A percentile compares a stretch with the other conserved stretches of the same genome.
phyloP scores from a whole-genome alignment of 257 asterid species.

The Salvia splendens region DNA sequence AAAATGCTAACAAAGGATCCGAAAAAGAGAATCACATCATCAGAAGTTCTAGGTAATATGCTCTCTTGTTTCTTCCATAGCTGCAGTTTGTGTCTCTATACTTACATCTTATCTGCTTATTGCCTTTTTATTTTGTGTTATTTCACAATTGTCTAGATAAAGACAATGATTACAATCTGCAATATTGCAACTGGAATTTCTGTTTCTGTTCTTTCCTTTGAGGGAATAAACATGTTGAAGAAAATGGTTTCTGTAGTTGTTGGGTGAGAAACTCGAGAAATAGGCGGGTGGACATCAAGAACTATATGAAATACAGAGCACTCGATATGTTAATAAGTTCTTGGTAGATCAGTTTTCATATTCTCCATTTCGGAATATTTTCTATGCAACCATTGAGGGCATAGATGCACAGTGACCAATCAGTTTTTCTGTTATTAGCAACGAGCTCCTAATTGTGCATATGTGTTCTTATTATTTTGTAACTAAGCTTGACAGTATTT shows the following conservation, averaged over 20 bases:
- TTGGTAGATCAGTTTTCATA: background rate
- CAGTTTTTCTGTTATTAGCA: slow-evolving; percentile 6
- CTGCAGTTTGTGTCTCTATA: slow-evolving; percentile 25
- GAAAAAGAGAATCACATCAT: slow-evolving; percentile 69
- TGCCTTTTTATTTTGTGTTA: background rate
- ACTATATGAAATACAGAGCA: background rate
- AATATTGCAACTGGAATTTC: slow-evolving; percentile 13
- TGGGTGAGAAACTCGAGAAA: slow-evolving; percentile 12
- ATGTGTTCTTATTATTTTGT: background rate
- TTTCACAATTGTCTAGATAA: slow-evolving; percentile 1
- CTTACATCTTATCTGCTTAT: background rate
- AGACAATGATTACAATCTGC: background rate
- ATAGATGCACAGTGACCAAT: background rate
- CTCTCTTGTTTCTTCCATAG: slow-evolving; percentile 22
- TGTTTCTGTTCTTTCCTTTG: slow-evolving; percentile 8
- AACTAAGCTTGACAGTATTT: slow-evolving; percentile 18
- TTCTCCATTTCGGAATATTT: background rate
- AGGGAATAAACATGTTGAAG: background rate
- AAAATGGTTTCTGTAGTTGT: background rate
- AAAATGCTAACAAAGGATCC: slow-evolving; percentile 90
- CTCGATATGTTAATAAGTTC: background rate
- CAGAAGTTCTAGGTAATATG: slow-evolving; percentile 77
- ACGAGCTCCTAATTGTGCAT: background rate
- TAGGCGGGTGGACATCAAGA: slow-evolving; percentile 4
- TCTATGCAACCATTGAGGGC: background rate